phyloP scores from a whole-genome alignment of 306 rosid genomes.

The Trifolium subterraneum region DNA sequence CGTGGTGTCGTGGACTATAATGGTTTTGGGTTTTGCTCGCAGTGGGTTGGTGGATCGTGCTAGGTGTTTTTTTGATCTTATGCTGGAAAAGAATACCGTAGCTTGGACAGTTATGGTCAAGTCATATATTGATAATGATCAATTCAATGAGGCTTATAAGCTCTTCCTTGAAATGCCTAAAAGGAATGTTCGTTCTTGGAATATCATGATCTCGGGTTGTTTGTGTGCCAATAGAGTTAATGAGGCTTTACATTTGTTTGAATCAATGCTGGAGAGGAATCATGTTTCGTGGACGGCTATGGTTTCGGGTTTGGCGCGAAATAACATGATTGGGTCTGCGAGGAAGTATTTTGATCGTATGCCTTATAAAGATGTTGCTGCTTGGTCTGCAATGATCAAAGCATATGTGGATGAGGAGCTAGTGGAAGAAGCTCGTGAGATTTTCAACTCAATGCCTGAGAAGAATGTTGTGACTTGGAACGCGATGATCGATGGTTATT shows the following conservation, averaged over 20 bases:
- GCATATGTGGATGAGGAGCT: conserved; percentile 48
- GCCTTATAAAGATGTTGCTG: conserved; percentile 50
- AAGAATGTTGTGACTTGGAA: conserved; percentile 55
- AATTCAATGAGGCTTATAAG: conserved; percentile 45
- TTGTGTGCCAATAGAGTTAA: conserved; percentile 43
- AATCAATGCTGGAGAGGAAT: conserved; percentile 48
- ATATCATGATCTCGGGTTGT: conserved; percentile 60
- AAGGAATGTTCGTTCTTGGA: conserved; percentile 52
- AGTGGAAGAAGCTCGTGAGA: conserved; percentile 43
- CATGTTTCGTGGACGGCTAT: conserved; percentile 57
- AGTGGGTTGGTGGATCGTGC: conserved; percentile 48
- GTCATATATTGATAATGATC: conserved; percentile 52
- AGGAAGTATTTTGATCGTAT: conserved; percentile 56
- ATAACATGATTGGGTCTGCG: conserved; percentile 46
- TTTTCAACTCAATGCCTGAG: conserved; percentile 53
- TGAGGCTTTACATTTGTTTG: conserved; percentile 54
- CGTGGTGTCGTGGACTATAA: conserved; percentile 51
- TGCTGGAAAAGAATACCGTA: conserved; percentile 54
- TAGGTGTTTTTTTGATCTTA: conserved; percentile 44
- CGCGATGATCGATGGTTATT: conserved; percentile 49
- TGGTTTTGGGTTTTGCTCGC: conserved; percentile 51
- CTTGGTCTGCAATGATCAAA: conserved; percentile 59
- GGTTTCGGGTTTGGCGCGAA: conserved; percentile 56
- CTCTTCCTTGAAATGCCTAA: conserved; percentile 54
- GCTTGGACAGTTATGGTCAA: conserved; percentile 60